A percentile compares a stretch with the other conserved stretches of the same genome.
These are phyloP conservation scores for Syncephalastrum racemosum DNA, from an alignment of 371 early-diverging fungal genomes.

Conservation along the genomic window DNA sequence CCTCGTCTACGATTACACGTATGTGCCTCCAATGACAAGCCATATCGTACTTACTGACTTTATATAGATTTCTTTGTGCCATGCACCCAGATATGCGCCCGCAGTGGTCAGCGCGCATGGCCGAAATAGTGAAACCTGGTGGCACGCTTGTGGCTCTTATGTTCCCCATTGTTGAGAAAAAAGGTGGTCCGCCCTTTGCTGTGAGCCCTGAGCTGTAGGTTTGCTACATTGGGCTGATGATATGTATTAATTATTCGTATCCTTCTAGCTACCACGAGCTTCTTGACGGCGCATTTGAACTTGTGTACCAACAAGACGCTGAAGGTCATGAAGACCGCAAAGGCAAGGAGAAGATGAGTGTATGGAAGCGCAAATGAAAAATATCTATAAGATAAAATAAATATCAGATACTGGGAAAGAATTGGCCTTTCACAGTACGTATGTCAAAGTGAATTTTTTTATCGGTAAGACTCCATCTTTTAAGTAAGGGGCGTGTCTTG, in stretches of 20 bases:
- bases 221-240: slow-evolving; percentile 1
- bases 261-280: slow-evolving; percentile 40
- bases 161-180: slow-evolving; percentile 66
- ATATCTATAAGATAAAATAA: too few relatives aligned
- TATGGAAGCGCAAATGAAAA: slow-evolving; percentile 46
- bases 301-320: slow-evolving; percentile 54
- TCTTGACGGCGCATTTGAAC: slow-evolving; percentile 55
- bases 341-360: slow-evolving; percentile 59
- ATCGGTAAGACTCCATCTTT: too few relatives aligned
- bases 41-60: too few relatives aligned
- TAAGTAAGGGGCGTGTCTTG: too few relatives aligned
- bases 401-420: too few relatives aligned
- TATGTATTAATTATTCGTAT: neutral
- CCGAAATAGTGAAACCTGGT: slow-evolving; percentile 66
- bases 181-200: slow-evolving; percentile 68
- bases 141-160: slow-evolving; percentile 83
- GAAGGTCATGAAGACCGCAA: slow-evolving; percentile 50
- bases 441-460: too few relatives aligned
- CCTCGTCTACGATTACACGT: slow-evolving; percentile 87
- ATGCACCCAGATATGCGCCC: slow-evolving; percentile 66
- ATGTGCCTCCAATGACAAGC: slow-evolving; percentile 16
- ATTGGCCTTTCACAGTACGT: too few relatives aligned
- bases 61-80: slow-evolving; percentile 77
- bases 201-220: slow-evolving; percentile 55
- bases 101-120: slow-evolving; percentile 73